These are phyloP conservation scores for Poa pratensis DNA, from an alignment of 176 grass and related monocot species.

Conservation along the genomic window DNA sequence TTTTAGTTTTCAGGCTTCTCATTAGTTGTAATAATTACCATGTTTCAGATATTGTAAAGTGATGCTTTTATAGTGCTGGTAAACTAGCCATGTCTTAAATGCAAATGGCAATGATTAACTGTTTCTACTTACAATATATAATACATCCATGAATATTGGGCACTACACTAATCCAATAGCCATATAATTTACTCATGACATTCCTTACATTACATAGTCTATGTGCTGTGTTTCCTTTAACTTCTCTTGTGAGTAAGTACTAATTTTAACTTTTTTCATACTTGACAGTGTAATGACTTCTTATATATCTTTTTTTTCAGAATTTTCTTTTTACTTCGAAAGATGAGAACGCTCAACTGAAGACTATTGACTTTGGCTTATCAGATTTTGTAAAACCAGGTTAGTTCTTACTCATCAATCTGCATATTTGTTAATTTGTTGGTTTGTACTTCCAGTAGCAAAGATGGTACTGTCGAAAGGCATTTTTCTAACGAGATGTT, in stretches of 20 bases:
- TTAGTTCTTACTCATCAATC: slow-evolving; percentile 34
- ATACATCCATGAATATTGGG: not conserved
- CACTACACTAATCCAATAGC: not conserved
- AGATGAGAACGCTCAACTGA: slow-evolving; percentile 74
- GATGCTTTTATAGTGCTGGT: not conserved
- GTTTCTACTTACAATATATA: slow-evolving; percentile 16
- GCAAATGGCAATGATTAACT: not conserved
- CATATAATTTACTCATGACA: not conserved
- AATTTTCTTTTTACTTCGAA: slow-evolving; percentile 88
- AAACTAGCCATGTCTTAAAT: slow-evolving; percentile 19
- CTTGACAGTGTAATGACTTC: not conserved
- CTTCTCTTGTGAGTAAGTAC: slow-evolving; percentile 10
- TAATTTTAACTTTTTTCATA: not conserved
- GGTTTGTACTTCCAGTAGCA: not conserved
- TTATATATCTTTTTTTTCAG: slow-evolving; percentile 42
- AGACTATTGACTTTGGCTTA: slow-evolving; percentile 85
- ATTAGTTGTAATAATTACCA: not conserved
- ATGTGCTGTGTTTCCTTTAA: not conserved
- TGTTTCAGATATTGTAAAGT: slow-evolving; percentile 3
- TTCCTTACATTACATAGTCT: not conserved
- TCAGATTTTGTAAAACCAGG: slow-evolving; percentile 92
- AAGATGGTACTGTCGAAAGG: not conserved
- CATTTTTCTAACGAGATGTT: slow-evolving; percentile 20
- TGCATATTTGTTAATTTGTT: slow-evolving; percentile 8
- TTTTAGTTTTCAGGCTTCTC: slow-evolving; percentile 1